Conservation (phyloP, 108 stramenopile species). For the Fistulifera pelliculosa region DNA sequence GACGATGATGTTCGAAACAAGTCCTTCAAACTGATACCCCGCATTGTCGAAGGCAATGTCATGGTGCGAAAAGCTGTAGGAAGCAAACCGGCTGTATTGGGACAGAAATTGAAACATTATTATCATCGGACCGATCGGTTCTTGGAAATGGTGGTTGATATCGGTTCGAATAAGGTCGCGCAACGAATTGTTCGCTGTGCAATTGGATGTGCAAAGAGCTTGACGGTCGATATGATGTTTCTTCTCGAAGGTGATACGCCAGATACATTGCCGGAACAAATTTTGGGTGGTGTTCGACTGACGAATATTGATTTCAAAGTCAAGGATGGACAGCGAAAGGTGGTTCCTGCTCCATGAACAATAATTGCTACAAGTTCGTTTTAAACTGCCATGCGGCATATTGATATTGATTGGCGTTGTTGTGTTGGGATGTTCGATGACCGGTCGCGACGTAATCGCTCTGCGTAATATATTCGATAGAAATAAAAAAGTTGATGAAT, state of each 20-base stretch:
- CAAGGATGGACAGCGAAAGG: no score
- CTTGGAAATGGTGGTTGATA: conserved; percentile 87
- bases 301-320: conserved; percentile 62
- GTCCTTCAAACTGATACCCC: conserved; percentile 88
- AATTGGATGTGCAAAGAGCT: conserved; percentile 65
- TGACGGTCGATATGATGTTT: conserved; percentile 88
- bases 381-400: no score
- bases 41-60: conserved; percentile 88
- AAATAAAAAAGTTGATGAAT: no score
- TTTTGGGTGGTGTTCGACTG: conserved; percentile 63
- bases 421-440: no score
- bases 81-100: conserved; percentile 82
- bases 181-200: conserved; percentile 62
- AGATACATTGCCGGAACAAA: conserved; percentile 73
- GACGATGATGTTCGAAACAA: conserved; percentile 58
- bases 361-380: no score
- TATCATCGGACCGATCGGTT: conserved; percentile 69
- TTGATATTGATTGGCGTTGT: no score
- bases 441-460: no score
- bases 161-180: conserved; percentile 70
- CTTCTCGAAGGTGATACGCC: conserved; percentile 55
- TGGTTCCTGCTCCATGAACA: no score
- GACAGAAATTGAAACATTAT: conserved; percentile 83
- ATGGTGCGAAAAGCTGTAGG: conserved; percentile 87
- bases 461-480: no score